These are phyloP conservation scores for Anisodus tanguticus DNA, from an alignment of 257 asterid species.

Conservation along the genomic window DNA sequence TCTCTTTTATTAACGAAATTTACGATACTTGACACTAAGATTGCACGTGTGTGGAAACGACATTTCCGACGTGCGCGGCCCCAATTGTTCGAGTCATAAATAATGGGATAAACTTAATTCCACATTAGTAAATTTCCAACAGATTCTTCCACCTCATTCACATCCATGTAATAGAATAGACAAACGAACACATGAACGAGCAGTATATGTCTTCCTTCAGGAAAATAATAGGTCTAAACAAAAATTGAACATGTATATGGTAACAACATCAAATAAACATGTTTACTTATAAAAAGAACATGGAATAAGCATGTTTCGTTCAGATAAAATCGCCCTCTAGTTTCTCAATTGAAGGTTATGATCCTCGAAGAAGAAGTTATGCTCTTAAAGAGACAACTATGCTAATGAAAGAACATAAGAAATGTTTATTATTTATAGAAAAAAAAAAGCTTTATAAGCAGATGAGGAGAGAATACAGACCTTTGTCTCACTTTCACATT, in stretches of 20 bases:
- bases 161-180: too few relatives aligned
- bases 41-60: too few relatives aligned
- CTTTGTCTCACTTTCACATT: conserved; percentile 91
- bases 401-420: conserved; percentile 11
- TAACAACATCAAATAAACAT: background rate
- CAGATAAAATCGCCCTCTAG: background rate
- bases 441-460: background rate
- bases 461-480: conserved; percentile 42
- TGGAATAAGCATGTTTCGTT: background rate
- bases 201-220: background rate
- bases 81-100: too few relatives aligned
- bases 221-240: background rate
- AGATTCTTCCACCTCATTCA: too few relatives aligned
- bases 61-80: too few relatives aligned
- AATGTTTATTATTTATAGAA: background rate
- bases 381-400: background rate
- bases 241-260: background rate
- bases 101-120: too few relatives aligned
- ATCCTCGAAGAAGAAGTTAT: background rate
- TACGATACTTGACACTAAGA: too few relatives aligned
- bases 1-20: too few relatives aligned
- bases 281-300: too few relatives aligned
- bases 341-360: conserved; percentile 6
- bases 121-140: too few relatives aligned
- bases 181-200: too few relatives aligned